phyloP scores from a whole-genome alignment of 1,139 yeast genomes.

The Kurtzmaniella quercitrusa region DNA sequence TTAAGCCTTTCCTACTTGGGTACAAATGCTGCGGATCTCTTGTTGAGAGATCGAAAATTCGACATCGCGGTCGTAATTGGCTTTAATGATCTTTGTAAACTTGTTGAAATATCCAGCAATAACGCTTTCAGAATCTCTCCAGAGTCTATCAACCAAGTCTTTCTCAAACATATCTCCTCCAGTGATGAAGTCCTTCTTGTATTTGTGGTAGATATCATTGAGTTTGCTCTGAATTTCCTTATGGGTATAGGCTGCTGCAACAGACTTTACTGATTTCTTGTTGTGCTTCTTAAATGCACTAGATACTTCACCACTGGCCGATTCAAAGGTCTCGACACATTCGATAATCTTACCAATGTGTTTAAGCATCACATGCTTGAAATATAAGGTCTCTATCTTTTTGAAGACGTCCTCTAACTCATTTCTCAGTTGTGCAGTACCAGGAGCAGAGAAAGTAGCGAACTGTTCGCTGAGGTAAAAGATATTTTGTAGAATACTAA shows the following conservation, averaged over 20 bases:
- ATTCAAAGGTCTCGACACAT: slow-evolving; percentile 63
- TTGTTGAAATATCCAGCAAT: slow-evolving; percentile 34
- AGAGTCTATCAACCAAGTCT: slow-evolving; percentile 42
- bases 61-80: slow-evolving; percentile 37
- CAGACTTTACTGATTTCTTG: slow-evolving; percentile 52
- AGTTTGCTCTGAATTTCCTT: slow-evolving; percentile 58
- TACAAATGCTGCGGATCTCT: slow-evolving; percentile 26
- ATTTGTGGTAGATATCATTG: slow-evolving; percentile 50
- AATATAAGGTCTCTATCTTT: slow-evolving; percentile 36
- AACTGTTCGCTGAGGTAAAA: slow-evolving; percentile 55
- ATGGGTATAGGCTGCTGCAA: slow-evolving; percentile 52
- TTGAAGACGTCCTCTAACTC: slow-evolving; percentile 48
- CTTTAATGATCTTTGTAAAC: slow-evolving; percentile 33
- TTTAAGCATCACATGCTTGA: slow-evolving; percentile 44
- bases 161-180: slow-evolving; percentile 44
- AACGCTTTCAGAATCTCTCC: slow-evolving; percentile 39
- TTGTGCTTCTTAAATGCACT: slow-evolving; percentile 59
- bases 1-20: neutral
- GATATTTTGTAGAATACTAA: slow-evolving; percentile 62
- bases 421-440: slow-evolving; percentile 33
- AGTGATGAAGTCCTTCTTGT: slow-evolving; percentile 54
- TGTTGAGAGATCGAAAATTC: slow-evolving; percentile 33
- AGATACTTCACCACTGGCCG: slow-evolving; percentile 32
- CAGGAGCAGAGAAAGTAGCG: slow-evolving; percentile 25
- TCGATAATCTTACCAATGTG: slow-evolving; percentile 60